A percentile compares a stretch with the other conserved stretches of the same genome.
phyloP scores from a whole-genome alignment of 345 rosid species.

The Passiflora organensis region DNA sequence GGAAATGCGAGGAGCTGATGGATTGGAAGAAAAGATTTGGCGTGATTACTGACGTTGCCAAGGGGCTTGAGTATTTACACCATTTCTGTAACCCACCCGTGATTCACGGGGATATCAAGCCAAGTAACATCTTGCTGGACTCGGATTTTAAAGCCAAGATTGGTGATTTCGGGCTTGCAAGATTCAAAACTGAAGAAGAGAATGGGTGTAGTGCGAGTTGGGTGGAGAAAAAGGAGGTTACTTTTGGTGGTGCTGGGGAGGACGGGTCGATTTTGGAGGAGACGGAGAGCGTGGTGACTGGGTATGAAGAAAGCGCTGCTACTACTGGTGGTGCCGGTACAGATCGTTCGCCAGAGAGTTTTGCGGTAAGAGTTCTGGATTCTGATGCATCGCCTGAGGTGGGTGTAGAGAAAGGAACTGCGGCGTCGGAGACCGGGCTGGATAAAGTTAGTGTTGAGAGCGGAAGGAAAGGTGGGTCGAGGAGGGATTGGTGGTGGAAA shows the following conservation, averaged over 20 bases:
- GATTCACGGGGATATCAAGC: constrained; percentile 68
- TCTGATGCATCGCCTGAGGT: constrained; percentile 38
- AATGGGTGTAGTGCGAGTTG: constrained; percentile 23
- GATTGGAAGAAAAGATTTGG: constrained; percentile 46
- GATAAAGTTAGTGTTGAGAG: constrained; percentile 17
- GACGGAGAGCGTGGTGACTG: constrained; percentile 52
- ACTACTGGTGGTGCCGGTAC: constrained; percentile 12
- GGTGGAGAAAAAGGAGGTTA: constrained; percentile 21
- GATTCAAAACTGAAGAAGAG: constrained; percentile 52
- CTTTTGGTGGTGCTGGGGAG: constrained; percentile 21
- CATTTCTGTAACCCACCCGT: constrained; percentile 46
- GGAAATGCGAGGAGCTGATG: constrained; percentile 71
- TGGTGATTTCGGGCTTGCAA: constrained; percentile 74
- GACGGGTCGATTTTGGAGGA: constrained; percentile 75
- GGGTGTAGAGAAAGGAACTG: constrained; percentile 2
- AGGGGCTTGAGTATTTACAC: constrained; percentile 17
- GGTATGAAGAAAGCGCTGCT: constrained; percentile 40
- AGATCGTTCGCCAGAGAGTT: constrained; percentile 49
- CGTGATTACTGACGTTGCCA: constrained; percentile 9
- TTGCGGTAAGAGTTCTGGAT: constrained; percentile 36
- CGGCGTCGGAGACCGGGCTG: constrained; percentile 7
- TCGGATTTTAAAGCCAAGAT: constrained; percentile 56
- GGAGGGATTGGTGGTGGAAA: constrained; percentile 27
- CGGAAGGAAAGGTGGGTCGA: constrained; percentile 16
- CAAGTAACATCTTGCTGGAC: constrained; percentile 57